Percentiles rank a stretch among this genome's conserved stretches.
phyloP scores from a whole-genome alignment of 2,329 filamentous ascomycete species.

The Talaromyces verruculosus region DNA sequence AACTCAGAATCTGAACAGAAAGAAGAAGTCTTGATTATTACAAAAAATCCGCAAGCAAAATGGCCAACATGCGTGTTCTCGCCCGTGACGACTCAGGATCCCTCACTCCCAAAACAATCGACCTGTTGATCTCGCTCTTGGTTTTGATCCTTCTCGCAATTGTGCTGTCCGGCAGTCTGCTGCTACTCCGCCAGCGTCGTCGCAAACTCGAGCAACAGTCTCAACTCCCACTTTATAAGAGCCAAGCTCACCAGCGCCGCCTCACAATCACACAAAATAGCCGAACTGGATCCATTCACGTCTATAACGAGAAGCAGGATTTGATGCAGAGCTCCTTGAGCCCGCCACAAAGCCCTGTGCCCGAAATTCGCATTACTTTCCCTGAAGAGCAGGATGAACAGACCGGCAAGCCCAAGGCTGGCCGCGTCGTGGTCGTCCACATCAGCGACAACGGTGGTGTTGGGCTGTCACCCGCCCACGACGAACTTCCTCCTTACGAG shows the following conservation, averaged over 20 bases:
- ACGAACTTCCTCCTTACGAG: constrained; percentile 85
- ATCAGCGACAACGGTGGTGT: constrained; percentile 83
- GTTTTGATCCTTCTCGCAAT: constrained; percentile 73
- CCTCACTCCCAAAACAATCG: constrained; percentile 64
- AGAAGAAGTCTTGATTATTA: background rate
- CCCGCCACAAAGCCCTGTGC: constrained; percentile 79
- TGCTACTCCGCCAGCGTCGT: constrained; percentile 70
- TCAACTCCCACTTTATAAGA: constrained; percentile 66
- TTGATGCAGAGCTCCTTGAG: constrained; percentile 74
- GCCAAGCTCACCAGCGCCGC: constrained; percentile 49
- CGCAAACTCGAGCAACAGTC: constrained; percentile 49
- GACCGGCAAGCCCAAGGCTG: constrained; percentile 72
- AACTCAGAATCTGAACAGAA: background rate
- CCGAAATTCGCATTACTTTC: constrained; percentile 97
- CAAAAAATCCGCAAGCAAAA: constrained; percentile 1
- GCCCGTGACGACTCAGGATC: constrained; percentile 53
- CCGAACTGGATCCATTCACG: constrained; percentile 68
- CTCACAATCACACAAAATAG: constrained; percentile 57
- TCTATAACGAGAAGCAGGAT: constrained; percentile 76
- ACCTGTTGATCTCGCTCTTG: constrained; percentile 76
- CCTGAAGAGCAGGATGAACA: constrained; percentile 80
- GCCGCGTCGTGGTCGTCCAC: constrained; percentile 85
- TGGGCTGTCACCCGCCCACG: constrained; percentile 79
- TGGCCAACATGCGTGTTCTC: constrained; percentile 48
- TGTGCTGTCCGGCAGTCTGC: constrained; percentile 64